Conservation (phyloP, 1,139 yeast species). For the Candida labiduridarum region DNA sequence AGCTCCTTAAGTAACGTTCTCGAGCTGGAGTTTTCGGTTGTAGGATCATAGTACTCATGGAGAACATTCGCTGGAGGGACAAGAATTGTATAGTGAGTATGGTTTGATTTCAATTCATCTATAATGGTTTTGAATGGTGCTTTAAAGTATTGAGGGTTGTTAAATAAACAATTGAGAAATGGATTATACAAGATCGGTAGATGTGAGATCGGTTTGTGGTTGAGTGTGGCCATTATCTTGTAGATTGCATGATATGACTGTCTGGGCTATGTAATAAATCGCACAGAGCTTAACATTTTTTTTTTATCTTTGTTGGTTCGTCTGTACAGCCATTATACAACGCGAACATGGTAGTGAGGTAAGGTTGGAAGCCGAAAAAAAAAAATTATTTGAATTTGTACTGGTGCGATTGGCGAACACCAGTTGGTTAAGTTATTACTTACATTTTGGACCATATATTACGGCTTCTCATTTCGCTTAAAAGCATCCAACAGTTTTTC, state of each 20-base stretch:
- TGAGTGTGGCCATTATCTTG: constrained; percentile 11
- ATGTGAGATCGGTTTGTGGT: constrained; percentile 18
- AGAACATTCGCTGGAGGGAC: constrained; percentile 63
- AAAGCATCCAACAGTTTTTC: no score
- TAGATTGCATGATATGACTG: neutral
- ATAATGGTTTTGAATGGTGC: constrained; percentile 54
- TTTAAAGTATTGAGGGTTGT: constrained; percentile 58
- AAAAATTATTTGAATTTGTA: no score
- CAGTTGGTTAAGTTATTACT: no score
- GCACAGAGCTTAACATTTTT: neutral
- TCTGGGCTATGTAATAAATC: neutral
- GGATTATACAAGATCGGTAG: constrained; percentile 60
- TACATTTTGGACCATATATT: no score
- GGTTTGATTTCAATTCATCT: constrained; percentile 40
- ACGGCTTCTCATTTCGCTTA: no score
- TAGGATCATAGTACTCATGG: constrained; percentile 53
- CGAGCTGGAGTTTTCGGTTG: constrained; percentile 31
- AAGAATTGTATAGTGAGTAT: constrained; percentile 54
- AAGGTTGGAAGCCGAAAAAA: no score
- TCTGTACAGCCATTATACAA: neutral
- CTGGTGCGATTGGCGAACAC: no score
- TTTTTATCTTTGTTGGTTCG: neutral
- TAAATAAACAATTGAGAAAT: constrained; percentile 65
- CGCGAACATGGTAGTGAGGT: no score
- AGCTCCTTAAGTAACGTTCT: constrained; percentile 51